Conservation (phyloP, 2,329 filamentous ascomycete species). For the Fusarium veterinarium region DNA sequence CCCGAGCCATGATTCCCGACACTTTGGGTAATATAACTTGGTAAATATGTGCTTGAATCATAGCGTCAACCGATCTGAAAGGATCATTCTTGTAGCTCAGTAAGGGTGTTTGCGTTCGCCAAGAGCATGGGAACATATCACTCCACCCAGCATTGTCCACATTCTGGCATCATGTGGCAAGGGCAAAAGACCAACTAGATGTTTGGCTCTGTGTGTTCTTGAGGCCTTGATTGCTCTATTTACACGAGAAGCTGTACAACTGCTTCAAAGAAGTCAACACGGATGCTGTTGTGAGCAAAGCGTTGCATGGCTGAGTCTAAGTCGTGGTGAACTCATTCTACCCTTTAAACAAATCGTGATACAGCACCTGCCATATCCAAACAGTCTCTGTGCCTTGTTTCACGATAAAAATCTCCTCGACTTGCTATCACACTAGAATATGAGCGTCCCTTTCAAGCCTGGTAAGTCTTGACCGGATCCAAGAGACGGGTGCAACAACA, state of each 20-base stretch:
- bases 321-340: not conserved
- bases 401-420: not conserved
- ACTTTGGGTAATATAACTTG: not conserved
- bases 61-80: not conserved
- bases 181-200: not conserved
- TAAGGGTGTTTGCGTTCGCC: not conserved
- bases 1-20: constrained; percentile 7
- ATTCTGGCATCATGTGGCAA: constrained; percentile 4
- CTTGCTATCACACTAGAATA: not conserved
- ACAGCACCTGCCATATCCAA: not conserved
- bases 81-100: not conserved
- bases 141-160: not conserved
- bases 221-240: too few relatives aligned
- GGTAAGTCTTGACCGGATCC: not conserved
- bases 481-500: not conserved
- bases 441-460: not conserved
- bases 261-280: not conserved
- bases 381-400: not conserved
- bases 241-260: not conserved
- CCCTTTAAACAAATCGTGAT: not conserved
- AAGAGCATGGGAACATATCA: not conserved
- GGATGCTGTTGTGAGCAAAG: not conserved
- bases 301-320: not conserved
- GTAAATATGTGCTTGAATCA: not conserved
- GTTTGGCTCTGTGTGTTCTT: not conserved